Evolutionary conservation across 2,329 filamentous ascomycete species (phyloP).

Genomic region (Neofusicoccum cordaticola): DNA sequence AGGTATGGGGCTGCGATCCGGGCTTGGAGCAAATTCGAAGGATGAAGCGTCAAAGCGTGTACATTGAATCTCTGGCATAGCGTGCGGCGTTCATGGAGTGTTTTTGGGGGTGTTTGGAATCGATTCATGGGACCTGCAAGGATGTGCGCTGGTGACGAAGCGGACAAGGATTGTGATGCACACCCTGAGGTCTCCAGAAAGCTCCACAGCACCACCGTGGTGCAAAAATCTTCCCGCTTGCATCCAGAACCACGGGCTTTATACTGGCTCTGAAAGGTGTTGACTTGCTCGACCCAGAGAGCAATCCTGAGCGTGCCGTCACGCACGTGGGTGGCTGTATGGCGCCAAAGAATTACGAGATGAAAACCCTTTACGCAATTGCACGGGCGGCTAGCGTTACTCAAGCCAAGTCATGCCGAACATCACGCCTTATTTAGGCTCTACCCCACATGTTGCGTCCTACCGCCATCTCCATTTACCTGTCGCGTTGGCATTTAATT

Average conservation of each 20-base stretch:
- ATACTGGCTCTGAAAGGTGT: background rate
- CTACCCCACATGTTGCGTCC: background rate
- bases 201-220: background rate
- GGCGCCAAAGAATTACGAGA: conserved; percentile 11
- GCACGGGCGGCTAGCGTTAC: conserved; percentile 11
- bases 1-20: conserved; percentile 46
- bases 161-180: too few species aligned
- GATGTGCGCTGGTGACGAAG: too few species aligned
- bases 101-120: background rate
- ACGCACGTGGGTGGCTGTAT: conserved; percentile 14
- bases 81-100: background rate
- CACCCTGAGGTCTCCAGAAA: too few species aligned
- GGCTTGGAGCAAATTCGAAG: conserved; percentile 34
- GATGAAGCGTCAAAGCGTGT: background rate
- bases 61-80: background rate
- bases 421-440: conserved; percentile 13
- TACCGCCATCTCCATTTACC: background rate
- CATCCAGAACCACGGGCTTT: background rate
- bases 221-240: background rate
- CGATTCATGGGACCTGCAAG: background rate
- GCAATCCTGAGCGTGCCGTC: background rate
- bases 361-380: conserved; percentile 12
- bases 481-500: background rate
- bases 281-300: background rate
- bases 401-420: background rate